These are phyloP conservation scores for Speleostelium caveatum DNA, from an alignment of 78 protist genomes.

Conservation along the genomic window DNA sequence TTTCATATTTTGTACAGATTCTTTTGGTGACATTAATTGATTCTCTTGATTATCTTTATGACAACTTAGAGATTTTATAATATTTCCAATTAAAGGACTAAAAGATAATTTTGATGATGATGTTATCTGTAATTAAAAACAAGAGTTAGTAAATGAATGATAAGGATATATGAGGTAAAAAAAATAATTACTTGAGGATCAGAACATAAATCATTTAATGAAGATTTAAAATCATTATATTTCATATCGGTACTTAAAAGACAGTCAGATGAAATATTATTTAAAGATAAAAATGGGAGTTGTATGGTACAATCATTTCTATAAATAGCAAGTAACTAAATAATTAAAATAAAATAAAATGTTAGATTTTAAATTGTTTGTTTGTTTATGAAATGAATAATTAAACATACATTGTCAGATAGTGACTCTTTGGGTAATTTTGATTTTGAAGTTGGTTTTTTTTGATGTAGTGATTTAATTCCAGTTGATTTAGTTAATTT, in stretches of 20 bases:
- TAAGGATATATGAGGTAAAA: not conserved
- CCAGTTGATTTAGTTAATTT: not conserved
- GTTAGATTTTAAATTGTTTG: not conserved
- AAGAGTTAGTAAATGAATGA: not conserved
- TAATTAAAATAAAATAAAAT: too few relatives aligned
- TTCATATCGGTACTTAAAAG: constrained; percentile 31
- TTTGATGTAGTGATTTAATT: constrained; percentile 11
- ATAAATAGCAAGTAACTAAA: constrained; percentile 42
- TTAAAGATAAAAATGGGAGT: constrained; percentile 63
- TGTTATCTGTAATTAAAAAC: not conserved
- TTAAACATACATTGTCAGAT: constrained; percentile 54
- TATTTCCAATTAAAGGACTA: constrained; percentile 44
- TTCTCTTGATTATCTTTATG: constrained; percentile 72
- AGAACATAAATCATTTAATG: constrained; percentile 55
- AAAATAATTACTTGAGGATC: constrained; percentile 28
- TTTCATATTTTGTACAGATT: constrained; percentile 48
- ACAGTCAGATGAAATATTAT: constrained; percentile 34
- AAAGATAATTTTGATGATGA: constrained; percentile 39
- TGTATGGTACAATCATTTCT: constrained; percentile 75
- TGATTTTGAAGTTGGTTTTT: constrained; percentile 23
- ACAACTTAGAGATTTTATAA: constrained; percentile 40
- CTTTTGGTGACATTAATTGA: constrained; percentile 50
- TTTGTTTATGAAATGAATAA: not conserved
- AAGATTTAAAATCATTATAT: constrained; percentile 41
- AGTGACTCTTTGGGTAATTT: constrained; percentile 66